phyloP scores from a whole-genome alignment of 495 filamentous ascomycete species.

The Cercophora scortea region DNA sequence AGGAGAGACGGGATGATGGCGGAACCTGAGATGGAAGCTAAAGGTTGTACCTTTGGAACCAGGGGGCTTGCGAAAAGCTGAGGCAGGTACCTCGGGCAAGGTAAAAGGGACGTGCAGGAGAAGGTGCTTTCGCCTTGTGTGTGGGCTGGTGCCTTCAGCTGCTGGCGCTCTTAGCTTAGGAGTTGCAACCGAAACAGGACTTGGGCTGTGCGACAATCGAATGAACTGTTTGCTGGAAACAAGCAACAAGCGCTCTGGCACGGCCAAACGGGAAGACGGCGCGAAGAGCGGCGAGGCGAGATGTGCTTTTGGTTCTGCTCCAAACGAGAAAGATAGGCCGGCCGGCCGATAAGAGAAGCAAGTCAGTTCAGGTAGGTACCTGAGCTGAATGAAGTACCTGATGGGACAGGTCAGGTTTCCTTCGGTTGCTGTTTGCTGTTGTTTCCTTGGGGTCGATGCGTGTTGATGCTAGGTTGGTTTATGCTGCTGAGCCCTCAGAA shows the following conservation, averaged over 20 bases:
- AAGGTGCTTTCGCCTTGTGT: background rate
- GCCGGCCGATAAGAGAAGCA: background rate
- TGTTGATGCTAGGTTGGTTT: too few species aligned
- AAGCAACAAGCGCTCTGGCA: slow-evolving; percentile 3
- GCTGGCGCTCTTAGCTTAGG: slow-evolving; percentile 13
- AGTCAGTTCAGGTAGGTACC: background rate
- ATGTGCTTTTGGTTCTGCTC: too few species aligned
- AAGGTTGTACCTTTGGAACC: too few species aligned
- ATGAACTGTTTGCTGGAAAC: too few species aligned
- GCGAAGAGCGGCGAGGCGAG: background rate
- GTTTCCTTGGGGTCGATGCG: too few species aligned
- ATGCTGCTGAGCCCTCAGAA: too few species aligned
- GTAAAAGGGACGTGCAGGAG: background rate
- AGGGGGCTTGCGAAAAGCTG: too few species aligned
- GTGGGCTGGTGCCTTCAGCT: background rate
- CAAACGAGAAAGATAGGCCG: too few species aligned
- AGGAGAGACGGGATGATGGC: slow-evolving; percentile 13
- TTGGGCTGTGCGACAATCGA: slow-evolving; percentile 3
- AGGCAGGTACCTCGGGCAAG: too few species aligned
- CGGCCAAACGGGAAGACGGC: background rate
- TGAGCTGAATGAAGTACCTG: too few species aligned
- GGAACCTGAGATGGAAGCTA: slow-evolving; percentile 3
- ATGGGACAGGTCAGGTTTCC: too few species aligned
- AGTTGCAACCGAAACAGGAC: slow-evolving; percentile 13
- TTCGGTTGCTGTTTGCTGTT: too few species aligned